phyloP scores from a whole-genome alignment of 2,329 filamentous ascomycete species.

The Cyanodermella asteris region DNA sequence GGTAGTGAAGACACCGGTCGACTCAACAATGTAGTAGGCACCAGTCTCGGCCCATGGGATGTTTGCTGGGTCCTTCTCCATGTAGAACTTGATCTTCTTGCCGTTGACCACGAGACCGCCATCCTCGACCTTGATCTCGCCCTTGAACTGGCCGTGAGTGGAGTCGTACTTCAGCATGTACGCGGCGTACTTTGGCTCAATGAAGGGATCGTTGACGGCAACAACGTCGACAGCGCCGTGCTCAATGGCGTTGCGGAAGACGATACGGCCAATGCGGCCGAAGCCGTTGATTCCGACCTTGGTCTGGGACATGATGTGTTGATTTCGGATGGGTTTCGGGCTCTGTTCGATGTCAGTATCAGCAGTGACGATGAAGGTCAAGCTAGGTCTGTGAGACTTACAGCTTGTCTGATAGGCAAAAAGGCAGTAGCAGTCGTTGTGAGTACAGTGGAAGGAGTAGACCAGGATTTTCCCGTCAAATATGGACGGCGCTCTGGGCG shows the following conservation, averaged over 20 bases:
- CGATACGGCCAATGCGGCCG: constrained; percentile 96
- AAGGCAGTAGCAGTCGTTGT: too few species aligned
- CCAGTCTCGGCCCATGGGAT: constrained; percentile 70
- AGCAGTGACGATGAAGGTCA: too few species aligned
- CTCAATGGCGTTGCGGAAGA: constrained; percentile 95
- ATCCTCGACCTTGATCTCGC: constrained; percentile 53
- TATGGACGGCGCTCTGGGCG: too few species aligned
- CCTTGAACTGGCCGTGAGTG: constrained; percentile 92
- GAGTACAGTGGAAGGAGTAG: too few species aligned
- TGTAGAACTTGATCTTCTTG: constrained; percentile 66
- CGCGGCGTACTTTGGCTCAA: constrained; percentile 87
- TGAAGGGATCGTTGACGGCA: constrained; percentile 98
- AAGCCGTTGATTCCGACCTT: constrained; percentile 99
- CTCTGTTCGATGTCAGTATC: too few species aligned
- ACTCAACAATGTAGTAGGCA: constrained; percentile 74
- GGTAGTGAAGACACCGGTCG: constrained; percentile 85
- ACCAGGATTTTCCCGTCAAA: too few species aligned
- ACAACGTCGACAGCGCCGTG: constrained; percentile 77
- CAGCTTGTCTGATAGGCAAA: too few species aligned
- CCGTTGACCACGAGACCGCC: constrained; percentile 59
- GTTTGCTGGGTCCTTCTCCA: constrained; percentile 55
- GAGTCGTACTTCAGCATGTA: constrained; percentile 99
- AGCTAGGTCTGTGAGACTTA: too few species aligned
- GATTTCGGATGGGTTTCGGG: too few species aligned
- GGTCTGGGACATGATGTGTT: constrained; percentile 9